Percentiles rank a stretch among this genome's conserved stretches.
Evolutionary conservation across 192 early-diverging fungal species (phyloP).

Genomic region (Backusella parvicylindrica): DNA sequence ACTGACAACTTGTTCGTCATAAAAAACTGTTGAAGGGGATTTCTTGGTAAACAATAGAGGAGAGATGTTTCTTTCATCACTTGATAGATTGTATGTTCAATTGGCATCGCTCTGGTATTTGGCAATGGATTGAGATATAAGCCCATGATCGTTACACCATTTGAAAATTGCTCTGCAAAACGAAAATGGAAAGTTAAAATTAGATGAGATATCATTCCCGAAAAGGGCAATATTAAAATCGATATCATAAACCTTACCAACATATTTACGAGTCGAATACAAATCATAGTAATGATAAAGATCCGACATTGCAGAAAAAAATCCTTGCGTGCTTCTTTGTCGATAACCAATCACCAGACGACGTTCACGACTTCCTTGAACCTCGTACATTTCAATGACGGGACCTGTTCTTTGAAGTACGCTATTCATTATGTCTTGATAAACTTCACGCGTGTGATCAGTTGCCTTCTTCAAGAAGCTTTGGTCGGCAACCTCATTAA

Average conservation of each 20-base stretch:
- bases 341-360: conserved; percentile 91
- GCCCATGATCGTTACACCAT: conserved; percentile 93
- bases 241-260: conserved; percentile 45
- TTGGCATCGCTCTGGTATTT: conserved; percentile 73
- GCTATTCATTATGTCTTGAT: conserved; percentile 80
- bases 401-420: conserved; percentile 89
- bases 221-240: conserved; percentile 6
- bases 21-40: conserved; percentile 93
- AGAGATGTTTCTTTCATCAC: conserved; percentile 96
- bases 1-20: conserved; percentile 89
- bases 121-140: conserved; percentile 88
- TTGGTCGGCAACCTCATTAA: conserved; percentile 83
- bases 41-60: conserved; percentile 93
- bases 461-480: conserved; percentile 95
- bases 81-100: conserved; percentile 87
- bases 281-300: conserved; percentile 98
- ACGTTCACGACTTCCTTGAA: conserved; percentile 83
- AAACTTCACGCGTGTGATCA: conserved; percentile 84
- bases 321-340: conserved; percentile 87
- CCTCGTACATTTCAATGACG: conserved; percentile 91
- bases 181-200: neutral
- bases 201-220: neutral
- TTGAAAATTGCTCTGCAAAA: conserved; percentile 90
- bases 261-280: conserved; percentile 96
- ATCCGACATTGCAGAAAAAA: conserved; percentile 94